These are phyloP conservation scores for Eucalyptus urophylla DNA, from an alignment of 345 rosid genomes.

Conservation along the genomic window DNA sequence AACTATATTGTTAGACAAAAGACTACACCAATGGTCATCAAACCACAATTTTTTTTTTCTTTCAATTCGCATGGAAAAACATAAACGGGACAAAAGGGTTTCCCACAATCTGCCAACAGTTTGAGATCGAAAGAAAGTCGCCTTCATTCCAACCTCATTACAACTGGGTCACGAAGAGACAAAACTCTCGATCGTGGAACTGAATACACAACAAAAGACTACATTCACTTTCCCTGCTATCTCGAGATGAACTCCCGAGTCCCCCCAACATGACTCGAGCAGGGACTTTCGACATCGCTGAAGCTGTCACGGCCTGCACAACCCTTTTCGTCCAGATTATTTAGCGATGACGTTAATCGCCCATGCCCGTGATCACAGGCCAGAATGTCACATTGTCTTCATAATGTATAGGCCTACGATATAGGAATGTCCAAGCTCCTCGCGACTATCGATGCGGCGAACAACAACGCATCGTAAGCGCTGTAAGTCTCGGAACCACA, in stretches of 20 bases:
- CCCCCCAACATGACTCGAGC: background rate
- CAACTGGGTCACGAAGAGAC: background rate
- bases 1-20: background rate
- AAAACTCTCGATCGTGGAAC: background rate
- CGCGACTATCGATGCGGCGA: background rate
- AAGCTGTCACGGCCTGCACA: background rate
- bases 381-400: background rate
- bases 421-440: background rate
- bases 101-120: background rate
- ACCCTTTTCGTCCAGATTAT: background rate
- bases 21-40: background rate
- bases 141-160: background rate
- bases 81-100: background rate
- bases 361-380: background rate
- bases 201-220: background rate
- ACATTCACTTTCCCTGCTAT: background rate
- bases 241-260: background rate
- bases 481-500: background rate
- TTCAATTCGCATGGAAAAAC: background rate
- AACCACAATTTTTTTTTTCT: background rate
- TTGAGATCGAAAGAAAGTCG: background rate
- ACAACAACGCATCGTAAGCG: background rate
- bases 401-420: background rate
- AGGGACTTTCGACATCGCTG: background rate
- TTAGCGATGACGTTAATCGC: background rate